Percentiles rank a stretch among this genome's conserved stretches.
Conservation (phyloP, 2,329 filamentous ascomycete species). For the Xylaria sp. region DNA sequence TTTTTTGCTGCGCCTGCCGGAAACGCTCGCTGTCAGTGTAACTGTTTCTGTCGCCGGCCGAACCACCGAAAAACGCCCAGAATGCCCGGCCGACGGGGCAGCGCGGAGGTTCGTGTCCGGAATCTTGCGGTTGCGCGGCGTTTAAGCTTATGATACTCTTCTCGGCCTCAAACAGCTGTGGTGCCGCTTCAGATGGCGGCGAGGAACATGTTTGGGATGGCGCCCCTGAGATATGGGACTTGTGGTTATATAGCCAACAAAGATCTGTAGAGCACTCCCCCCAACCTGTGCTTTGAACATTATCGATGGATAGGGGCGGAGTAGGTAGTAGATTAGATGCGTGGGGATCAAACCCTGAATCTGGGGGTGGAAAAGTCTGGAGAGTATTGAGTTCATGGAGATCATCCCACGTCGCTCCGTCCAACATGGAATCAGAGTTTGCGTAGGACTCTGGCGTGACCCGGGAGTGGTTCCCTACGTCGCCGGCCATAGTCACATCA, state of each 20-base stretch:
- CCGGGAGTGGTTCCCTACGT: constrained; percentile 2
- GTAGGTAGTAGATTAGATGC: constrained; percentile 2
- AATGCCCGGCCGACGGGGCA: neutral
- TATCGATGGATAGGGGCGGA: neutral
- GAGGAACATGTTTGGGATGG: neutral
- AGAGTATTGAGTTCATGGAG: constrained; percentile 1
- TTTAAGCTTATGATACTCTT: neutral
- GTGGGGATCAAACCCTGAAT: neutral
- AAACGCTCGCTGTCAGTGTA: constrained; percentile 4
- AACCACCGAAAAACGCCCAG: neutral
- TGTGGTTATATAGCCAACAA: neutral
- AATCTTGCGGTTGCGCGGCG: neutral
- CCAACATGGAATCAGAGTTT: constrained; percentile 4
- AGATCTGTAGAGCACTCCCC: neutral
- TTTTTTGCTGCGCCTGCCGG: constrained; percentile 3
- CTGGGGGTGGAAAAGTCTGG: neutral
- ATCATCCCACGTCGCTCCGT: constrained; percentile 5
- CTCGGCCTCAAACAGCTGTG: neutral
- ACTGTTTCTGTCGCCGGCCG: neutral
- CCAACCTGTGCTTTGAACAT: constrained; percentile 8
- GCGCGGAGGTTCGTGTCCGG: neutral
- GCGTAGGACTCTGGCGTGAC: constrained; percentile 4
- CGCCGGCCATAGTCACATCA: constrained; percentile 2
- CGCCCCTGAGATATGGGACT: neutral
- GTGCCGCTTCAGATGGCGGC: neutral